These are phyloP conservation scores for Leavenworthia alabamica DNA, from an alignment of 345 rosid species.

Conservation along the genomic window DNA sequence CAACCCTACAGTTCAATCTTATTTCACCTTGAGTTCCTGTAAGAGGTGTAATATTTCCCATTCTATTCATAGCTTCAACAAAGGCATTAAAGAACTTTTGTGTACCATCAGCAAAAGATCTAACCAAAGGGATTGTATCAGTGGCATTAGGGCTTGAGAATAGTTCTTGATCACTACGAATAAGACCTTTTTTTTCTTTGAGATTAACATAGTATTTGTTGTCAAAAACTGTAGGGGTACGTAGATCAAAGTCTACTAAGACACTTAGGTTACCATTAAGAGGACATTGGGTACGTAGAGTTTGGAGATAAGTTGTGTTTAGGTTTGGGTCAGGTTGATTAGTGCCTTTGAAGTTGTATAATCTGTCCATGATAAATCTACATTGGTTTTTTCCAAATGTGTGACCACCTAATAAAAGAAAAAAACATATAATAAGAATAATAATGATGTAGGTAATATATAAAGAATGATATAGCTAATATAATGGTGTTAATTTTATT, in stretches of 20 bases:
- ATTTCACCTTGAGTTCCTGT: constrained; percentile 55
- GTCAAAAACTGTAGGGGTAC: too few relatives aligned
- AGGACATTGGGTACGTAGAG: too few relatives aligned
- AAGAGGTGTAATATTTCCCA: constrained; percentile 58
- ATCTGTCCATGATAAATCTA: constrained; percentile 37
- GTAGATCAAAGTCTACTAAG: too few relatives aligned
- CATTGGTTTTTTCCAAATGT: constrained; percentile 62
- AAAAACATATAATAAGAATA: background rate
- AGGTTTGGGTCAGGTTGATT: constrained; percentile 44
- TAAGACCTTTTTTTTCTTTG: constrained; percentile 41
- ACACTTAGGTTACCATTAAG: too few relatives aligned
- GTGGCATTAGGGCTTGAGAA: constrained; percentile 43
- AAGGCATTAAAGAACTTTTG: constrained; percentile 43
- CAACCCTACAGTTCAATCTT: constrained; percentile 47
- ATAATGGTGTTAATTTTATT: background rate
- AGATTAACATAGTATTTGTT: constrained; percentile 58
- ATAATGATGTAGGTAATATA: background rate
- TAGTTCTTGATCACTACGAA: constrained; percentile 51
- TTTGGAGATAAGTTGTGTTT: constrained; percentile 36
- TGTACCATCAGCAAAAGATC: constrained; percentile 32
- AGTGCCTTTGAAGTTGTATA: constrained; percentile 41
- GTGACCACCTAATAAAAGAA: constrained; percentile 41
- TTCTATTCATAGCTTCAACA: constrained; percentile 53
- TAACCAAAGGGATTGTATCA: constrained; percentile 44
- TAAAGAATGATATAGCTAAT: too few relatives aligned